Evolutionary conservation across 1,284 basidiomycete genomes (phyloP).

Genomic region (Blastosporella zonata): DNA sequence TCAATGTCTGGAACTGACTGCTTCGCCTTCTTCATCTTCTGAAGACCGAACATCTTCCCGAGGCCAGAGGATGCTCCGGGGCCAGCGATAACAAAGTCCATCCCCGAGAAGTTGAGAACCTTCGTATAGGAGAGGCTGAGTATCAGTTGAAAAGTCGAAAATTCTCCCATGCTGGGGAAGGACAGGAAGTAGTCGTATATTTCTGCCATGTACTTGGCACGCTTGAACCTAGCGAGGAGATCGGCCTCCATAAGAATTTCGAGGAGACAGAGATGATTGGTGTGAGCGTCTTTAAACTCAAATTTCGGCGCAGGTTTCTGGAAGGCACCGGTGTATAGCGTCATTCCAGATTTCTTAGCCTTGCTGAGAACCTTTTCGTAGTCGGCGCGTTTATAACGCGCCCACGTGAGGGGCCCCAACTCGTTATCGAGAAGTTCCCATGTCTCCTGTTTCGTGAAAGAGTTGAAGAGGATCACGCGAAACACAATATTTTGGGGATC

Average conservation of each 20-base stretch:
- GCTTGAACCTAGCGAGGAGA: slow-evolving; percentile 39
- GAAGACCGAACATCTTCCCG: slow-evolving; percentile 45
- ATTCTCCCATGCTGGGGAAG: slow-evolving; percentile 60
- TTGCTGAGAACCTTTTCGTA: slow-evolving; percentile 47
- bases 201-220: slow-evolving; percentile 47
- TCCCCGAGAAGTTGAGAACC: slow-evolving; percentile 52
- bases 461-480: slow-evolving; percentile 58
- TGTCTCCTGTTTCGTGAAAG: slow-evolving; percentile 58
- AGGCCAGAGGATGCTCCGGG: slow-evolving; percentile 56
- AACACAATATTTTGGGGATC: slow-evolving; percentile 52
- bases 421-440: slow-evolving; percentile 50
- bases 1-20: slow-evolving; percentile 35
- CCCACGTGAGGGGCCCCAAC: slow-evolving; percentile 53
- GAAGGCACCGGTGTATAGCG: slow-evolving; percentile 63
- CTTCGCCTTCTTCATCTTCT: slow-evolving; percentile 29
- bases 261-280: slow-evolving; percentile 55
- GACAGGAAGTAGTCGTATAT: slow-evolving; percentile 52
- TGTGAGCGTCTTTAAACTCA: slow-evolving; percentile 39
- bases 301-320: slow-evolving; percentile 58
- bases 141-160: slow-evolving; percentile 56
- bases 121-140: slow-evolving; percentile 54
- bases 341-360: slow-evolving; percentile 32
- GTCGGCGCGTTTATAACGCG: slow-evolving; percentile 40
- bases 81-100: slow-evolving; percentile 62
- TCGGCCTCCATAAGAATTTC: slow-evolving; percentile 53